Conservation (phyloP, 1,284 basidiomycete species). For the Chiua sp. region DNA sequence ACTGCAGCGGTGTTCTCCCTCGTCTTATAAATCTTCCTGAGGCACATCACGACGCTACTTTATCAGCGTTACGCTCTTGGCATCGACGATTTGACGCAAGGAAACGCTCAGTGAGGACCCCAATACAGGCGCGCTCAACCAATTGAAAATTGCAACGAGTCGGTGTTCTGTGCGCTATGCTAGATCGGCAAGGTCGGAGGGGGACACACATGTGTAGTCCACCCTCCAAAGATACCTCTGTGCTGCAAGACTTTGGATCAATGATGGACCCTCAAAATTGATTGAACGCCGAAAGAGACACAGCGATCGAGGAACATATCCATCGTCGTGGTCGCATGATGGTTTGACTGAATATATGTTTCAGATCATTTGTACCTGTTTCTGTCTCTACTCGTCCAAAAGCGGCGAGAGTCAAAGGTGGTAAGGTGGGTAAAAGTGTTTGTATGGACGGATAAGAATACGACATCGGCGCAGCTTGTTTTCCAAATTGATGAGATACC, state of each 20-base stretch:
- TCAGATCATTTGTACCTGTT: neutral
- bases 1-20: constrained; percentile 94
- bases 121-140: constrained; percentile 66
- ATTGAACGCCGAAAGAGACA: constrained; percentile 75
- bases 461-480: too few species aligned
- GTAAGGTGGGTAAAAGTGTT: too few species aligned
- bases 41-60: constrained; percentile 54
- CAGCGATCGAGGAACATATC: constrained; percentile 84
- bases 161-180: neutral
- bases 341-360: constrained; percentile 75
- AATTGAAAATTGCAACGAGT: constrained; percentile 51
- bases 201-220: constrained; percentile 10
- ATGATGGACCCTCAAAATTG: constrained; percentile 81
- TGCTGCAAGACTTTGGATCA: constrained; percentile 57
- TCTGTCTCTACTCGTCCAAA: too few species aligned
- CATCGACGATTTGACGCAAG: constrained; percentile 45
- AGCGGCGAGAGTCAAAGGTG: too few species aligned
- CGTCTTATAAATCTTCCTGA: constrained; percentile 67
- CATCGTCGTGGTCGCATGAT: constrained; percentile 66
- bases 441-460: too few species aligned
- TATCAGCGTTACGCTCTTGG: constrained; percentile 34
- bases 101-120: constrained; percentile 68
- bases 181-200: neutral
- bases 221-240: constrained; percentile 41
- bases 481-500: constrained; percentile 5